Base-by-base conservation (phyloP, 257 asterid genomes). In the Jasminum sambac region DNA sequence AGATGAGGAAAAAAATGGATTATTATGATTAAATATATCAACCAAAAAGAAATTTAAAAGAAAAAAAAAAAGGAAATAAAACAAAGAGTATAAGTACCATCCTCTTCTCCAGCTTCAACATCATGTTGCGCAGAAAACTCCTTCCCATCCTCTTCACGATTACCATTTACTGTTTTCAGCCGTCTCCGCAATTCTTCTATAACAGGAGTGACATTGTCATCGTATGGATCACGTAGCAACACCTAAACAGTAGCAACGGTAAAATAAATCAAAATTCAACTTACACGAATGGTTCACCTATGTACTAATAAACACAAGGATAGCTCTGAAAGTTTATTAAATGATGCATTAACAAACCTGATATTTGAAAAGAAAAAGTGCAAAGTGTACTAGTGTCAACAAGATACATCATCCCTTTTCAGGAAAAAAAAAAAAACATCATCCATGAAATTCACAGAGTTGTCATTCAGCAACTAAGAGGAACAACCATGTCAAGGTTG, bases 61-160 rank as follows among this genome's bases (percentile, higher is more conserved):
- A 8, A 34, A 1, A 21, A 43, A 42, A 10, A 14, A 67, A 68
- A 42, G 16, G 65, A 46, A 21, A 21, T 44, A 30, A 44, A 13
- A 14, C 52, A 50, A 14, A 43, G 37, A 12, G 14, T 55, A 61
- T 25, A 71, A 41, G 60, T 86, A 90, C 97, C 97, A 82, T 90
- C 96, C 82, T 90, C 98, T 76, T 90, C 96, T 66, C 82, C 90
- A 8, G 81, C 68, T 59, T 93, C 95, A 50, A 67, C 88, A 74
- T 93, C 98, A 75, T 82, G 84, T 26, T 84, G 95, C 40, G 62
- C 68, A 70, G 71, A 40, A 46, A 59, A 64, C 13, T 82, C 89
- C 48, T 71, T 86, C 70, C 79, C 88, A 80, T 84, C 82, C 90
- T 69, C 88, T 70, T 92, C 95, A 43, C 60, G 78, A 75, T 85